Percentiles rank a stretch among this genome's conserved stretches.
phyloP scores from a whole-genome alignment of 1,284 basidiomycete species.

The Ustilago loliicola region DNA sequence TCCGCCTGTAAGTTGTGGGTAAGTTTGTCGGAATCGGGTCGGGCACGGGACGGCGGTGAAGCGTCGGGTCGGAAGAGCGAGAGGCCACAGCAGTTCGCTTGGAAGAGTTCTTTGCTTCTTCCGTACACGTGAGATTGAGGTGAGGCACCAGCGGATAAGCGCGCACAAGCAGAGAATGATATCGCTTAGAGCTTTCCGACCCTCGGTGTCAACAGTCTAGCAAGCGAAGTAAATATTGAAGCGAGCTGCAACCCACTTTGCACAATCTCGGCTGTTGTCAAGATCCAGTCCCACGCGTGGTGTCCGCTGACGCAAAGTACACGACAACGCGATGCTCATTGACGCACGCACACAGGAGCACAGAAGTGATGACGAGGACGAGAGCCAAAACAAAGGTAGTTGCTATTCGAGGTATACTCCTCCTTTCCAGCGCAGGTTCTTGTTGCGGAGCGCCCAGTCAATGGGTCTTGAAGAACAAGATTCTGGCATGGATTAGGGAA shows the following conservation, averaged over 20 bases:
- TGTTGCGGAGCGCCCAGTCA: background rate
- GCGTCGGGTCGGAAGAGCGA: too few species aligned
- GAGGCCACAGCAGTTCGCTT: too few species aligned
- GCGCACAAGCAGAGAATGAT: background rate
- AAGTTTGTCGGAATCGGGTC: too few species aligned
- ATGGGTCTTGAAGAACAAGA: background rate
- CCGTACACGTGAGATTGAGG: too few species aligned
- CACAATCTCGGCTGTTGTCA: slow-evolving; percentile 1
- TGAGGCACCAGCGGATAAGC: background rate
- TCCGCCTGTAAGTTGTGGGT: background rate
- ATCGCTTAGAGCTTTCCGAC: slow-evolving; percentile 3
- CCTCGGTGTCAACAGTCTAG: background rate
- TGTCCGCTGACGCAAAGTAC: too few species aligned
- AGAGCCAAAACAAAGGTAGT: slow-evolving; percentile 1
- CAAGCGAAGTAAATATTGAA: background rate
- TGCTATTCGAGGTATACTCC: slow-evolving; percentile 16
- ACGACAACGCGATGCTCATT: too few species aligned
- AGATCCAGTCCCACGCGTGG: background rate
- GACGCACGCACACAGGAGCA: background rate
- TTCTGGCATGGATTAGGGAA: background rate
- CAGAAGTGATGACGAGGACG: background rate
- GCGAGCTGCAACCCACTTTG: background rate
- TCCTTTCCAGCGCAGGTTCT: background rate
- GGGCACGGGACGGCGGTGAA: too few species aligned
- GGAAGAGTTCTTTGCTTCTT: too few species aligned